Base-by-base conservation (phyloP, 805 yeast genomes). In the Middelhovenomyces tepae region DNA sequence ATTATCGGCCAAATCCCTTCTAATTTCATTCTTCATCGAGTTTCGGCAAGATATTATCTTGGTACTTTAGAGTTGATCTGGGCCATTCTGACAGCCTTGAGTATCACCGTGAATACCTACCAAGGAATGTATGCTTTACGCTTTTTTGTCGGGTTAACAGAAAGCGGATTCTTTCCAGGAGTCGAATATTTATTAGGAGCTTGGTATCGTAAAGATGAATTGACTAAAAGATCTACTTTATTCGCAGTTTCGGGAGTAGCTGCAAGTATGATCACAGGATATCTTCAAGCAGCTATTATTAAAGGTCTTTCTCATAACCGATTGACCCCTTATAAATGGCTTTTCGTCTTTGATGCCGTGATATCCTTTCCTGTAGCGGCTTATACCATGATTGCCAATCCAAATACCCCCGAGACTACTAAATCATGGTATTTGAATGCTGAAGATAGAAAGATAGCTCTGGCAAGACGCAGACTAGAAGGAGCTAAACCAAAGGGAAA, bases 231-330 rank as follows among this genome's bases (percentile, higher is more conserved):
- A 21, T 35, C 54, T 3, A 44, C 55, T 7, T 28, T 56, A 17
- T 54, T 48, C 32, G 48, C 51, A 4, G 32, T 34, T 14, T 53
- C 57, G 6, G 54, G 54, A 5, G 44, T 40, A 2, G 53, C 56
- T 2, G 62, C 59, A 1, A 27, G 43, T 25, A 62, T 75, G 43
- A 69, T 78, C n/a, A 63, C 79, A 0, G 78, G 81, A 30, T 70
- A 72, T 38, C 59, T 73, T 24, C 78, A 71, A 47, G 73, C 73
- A 13, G 71, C 71, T n/a, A 64, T 73, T 28, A 66, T 56, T 42
- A 50, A 60, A 25, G 47, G 52, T 25, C 50, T 73, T 21, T 22
- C 35, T 7, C 44, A 28, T 25, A 37, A 25, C 15, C 34, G 29
- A 4, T 38, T 58, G n/a, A 46, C 55, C 4, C 62, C 66, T 1